phyloP scores from a whole-genome alignment of 2,329 filamentous ascomycete species.

The Cryoendolithus antarcticus region DNA sequence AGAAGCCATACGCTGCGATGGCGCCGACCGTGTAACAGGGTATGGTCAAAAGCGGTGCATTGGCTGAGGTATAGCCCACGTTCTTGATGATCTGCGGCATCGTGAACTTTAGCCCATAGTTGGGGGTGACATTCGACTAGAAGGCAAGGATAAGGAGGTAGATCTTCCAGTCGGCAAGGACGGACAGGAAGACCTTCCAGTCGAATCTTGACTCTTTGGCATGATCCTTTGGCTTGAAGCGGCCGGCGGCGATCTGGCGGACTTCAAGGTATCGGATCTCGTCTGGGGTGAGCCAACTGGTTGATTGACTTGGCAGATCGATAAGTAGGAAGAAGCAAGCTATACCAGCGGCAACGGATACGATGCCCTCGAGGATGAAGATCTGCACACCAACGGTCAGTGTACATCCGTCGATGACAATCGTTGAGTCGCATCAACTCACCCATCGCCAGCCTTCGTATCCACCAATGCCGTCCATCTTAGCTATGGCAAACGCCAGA shows the following conservation, averaged over 20 bases:
- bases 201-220: conserved; percentile 24
- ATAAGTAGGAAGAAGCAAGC: conserved; percentile 32
- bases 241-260: conserved; percentile 3
- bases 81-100: conserved; percentile 11
- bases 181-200: conserved; percentile 26
- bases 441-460: conserved; percentile 28
- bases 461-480: conserved; percentile 22
- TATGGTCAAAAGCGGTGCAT: conserved; percentile 16
- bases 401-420: not conserved
- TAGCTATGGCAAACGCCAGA: conserved; percentile 37
- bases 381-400: not conserved
- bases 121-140: conserved; percentile 12
- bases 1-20: conserved; percentile 17
- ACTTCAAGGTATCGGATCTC: conserved; percentile 9
- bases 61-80: conserved; percentile 14
- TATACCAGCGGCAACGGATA: conserved; percentile 31
- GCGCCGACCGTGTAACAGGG: conserved; percentile 20
- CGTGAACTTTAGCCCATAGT: conserved; percentile 19
- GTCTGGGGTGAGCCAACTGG: conserved; percentile 42
- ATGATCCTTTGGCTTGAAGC: conserved; percentile 25
- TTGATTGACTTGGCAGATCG: conserved; percentile 45
- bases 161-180: conserved; percentile 38
- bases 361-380: conserved; percentile 13
- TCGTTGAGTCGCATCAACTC: not conserved
- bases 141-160: conserved; percentile 31